Evolutionary conservation across 129 eudicot species (phyloP).

Genomic region (Centrapalus pauciflorus): DNA sequence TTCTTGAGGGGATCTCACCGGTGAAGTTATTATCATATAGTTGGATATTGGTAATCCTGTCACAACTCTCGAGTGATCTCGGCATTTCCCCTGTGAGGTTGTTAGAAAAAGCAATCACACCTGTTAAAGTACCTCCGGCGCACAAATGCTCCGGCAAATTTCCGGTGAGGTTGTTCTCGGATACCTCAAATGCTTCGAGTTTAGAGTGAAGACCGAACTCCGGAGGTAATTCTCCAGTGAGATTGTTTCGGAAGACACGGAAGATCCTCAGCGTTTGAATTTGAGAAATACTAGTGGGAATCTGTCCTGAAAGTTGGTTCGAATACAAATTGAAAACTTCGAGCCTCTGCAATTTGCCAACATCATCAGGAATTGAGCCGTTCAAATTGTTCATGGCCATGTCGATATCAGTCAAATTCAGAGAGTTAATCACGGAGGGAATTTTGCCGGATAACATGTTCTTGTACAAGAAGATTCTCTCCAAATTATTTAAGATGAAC

Average conservation of each 20-base stretch:
- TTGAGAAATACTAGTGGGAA: constrained; percentile 41
- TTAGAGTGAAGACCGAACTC: constrained; percentile 67
- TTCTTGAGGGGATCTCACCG: constrained; percentile 61
- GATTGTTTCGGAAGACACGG: constrained; percentile 42
- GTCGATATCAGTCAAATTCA: constrained; percentile 49
- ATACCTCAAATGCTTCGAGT: constrained; percentile 68
- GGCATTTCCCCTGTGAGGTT: constrained; percentile 65
- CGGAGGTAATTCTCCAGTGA: constrained; percentile 62
- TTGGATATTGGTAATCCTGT: constrained; percentile 35
- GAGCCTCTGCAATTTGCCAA: constrained; percentile 43
- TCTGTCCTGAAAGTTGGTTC: constrained; percentile 42
- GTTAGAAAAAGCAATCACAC: constrained; percentile 65
- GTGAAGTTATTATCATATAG: constrained; percentile 51
- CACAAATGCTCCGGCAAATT: constrained; percentile 66
- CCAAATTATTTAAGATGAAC: constrained; percentile 50
- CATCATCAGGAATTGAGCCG: constrained; percentile 54
- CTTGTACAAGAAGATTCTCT: constrained; percentile 32
- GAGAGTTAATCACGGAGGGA: constrained; percentile 44
- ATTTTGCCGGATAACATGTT: constrained; percentile 54
- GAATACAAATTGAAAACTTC: constrained; percentile 45
- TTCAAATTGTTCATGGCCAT: constrained; percentile 51
- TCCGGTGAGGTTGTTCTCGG: constrained; percentile 60
- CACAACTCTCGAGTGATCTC: constrained; percentile 48
- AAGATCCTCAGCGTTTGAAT: constrained; percentile 34
- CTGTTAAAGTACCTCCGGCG: constrained; percentile 41